phyloP scores from a whole-genome alignment of 1,139 yeast genomes.

The Kodamaea sp. region DNA sequence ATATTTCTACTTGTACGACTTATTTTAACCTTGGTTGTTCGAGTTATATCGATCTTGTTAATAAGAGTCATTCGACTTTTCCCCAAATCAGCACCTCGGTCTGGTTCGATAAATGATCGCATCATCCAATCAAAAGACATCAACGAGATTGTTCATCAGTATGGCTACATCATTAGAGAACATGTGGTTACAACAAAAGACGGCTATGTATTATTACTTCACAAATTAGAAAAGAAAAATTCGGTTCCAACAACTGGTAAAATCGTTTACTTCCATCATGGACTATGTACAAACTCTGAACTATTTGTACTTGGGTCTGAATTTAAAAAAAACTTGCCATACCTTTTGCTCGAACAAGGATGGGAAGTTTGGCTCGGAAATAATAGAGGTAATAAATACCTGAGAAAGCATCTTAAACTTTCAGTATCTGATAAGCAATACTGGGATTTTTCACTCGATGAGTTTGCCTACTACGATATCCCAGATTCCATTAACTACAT shows the following conservation, averaged over 20 bases:
- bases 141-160: constrained; percentile 58
- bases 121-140: constrained; percentile 45
- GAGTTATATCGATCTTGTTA: constrained; percentile 3
- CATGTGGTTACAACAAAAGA: constrained; percentile 58
- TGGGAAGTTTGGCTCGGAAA: constrained; percentile 40
- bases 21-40: neutral
- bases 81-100: neutral
- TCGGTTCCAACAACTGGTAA: constrained; percentile 10
- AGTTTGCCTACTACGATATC: constrained; percentile 78
- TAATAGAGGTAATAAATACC: constrained; percentile 36
- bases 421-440: constrained; percentile 48
- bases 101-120: constrained; percentile 6
- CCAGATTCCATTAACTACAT: constrained; percentile 73
- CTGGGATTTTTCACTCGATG: constrained; percentile 87
- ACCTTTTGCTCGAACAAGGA: constrained; percentile 28
- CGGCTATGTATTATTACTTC: constrained; percentile 41
- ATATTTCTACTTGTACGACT: neutral
- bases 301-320: constrained; percentile 38
- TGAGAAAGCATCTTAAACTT: constrained; percentile 35
- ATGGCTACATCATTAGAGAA: constrained; percentile 66
- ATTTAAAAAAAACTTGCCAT: constrained; percentile 31
- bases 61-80: constrained; percentile 3
- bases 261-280: constrained; percentile 47
- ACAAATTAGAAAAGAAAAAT: constrained; percentile 22
- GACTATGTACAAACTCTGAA: constrained; percentile 45